Base-by-base conservation (phyloP, 768 basidiomycete genomes). In the Russula lepida region DNA sequence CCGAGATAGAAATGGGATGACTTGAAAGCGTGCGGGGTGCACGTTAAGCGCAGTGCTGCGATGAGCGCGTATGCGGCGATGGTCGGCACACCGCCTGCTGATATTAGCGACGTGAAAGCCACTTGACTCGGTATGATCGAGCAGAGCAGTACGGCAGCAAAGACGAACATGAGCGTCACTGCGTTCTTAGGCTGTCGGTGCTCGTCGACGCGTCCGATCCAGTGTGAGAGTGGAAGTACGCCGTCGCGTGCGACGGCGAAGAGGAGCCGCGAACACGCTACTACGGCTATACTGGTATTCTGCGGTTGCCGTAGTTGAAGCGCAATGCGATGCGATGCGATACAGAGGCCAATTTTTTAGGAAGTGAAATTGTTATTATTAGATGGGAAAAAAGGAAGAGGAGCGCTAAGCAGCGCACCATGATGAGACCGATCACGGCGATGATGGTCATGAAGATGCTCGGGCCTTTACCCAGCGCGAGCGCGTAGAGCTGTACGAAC, bases 181-280 rank as follows among this genome's bases (percentile, higher is more conserved):
- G 93, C 93, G 69, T 92, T 86, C 58, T 77, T 80, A 0, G 93
- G 93, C 67, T 94, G 89, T 1, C 89, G 86, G 17, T 79, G 72
- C 0, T 72, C 64, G 52, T 88, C 84, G 44, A 95, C 88, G 62
- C 78, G 74, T 47, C 89, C 84, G 55, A 97, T 88, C 93, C 92
- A 95, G 13, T 74, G 62, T 0, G 89, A 92, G 50, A 89, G 70
- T 0, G 94, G 93, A 12, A 97, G 77, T 0, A 95, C 90, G 30
- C 93, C 93, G 67, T 97, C 94, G 56, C 94, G 86, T n/a, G 93
- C 93, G 48, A 97, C 88, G 9, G 93, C 94, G 68, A 89, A 97
- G 43, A 97, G 80, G 28, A 97, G 80, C 4, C 93, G 83, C 13
- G 92, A 94, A 13, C 92, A 83, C 1, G 94, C 93, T 21, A 95